These are phyloP conservation scores for Mediolabrus comicus DNA, from an alignment of 108 stramenopile genomes.

Conservation along the genomic window DNA sequence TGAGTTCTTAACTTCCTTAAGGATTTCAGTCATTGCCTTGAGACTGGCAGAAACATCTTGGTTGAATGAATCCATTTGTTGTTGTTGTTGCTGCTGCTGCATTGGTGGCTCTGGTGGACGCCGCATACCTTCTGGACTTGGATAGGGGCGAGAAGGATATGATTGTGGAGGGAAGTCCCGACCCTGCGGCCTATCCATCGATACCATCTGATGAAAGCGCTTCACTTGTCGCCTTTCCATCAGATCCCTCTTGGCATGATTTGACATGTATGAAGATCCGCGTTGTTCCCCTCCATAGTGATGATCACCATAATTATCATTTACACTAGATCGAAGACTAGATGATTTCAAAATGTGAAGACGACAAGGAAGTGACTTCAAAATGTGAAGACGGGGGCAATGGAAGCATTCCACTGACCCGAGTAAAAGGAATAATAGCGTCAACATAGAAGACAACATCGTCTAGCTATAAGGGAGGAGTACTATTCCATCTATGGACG, in stretches of 20 bases:
- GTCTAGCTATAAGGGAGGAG: too few species aligned
- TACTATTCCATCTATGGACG: too few species aligned
- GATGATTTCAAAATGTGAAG: neutral
- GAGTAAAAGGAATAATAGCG: too few species aligned
- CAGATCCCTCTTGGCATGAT: neutral
- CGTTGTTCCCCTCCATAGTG: neutral
- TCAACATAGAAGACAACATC: too few species aligned
- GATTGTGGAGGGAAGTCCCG: neutral
- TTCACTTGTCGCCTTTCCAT: conserved; percentile 1
- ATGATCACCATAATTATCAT: neutral
- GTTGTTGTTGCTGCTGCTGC: neutral
- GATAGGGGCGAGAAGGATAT: neutral
- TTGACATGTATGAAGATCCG: neutral
- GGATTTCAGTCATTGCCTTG: conserved; percentile 20
- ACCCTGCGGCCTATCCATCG: neutral
- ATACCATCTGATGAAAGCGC: conserved; percentile 1
- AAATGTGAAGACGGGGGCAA: too few species aligned
- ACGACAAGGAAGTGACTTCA: neutral
- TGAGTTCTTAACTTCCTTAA: conserved; percentile 18
- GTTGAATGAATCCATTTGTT: neutral
- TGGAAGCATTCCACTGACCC: too few species aligned
- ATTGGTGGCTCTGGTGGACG: neutral
- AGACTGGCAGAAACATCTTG: conserved; percentile 17
- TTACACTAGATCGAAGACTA: neutral
- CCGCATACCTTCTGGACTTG: neutral